Conservation (phyloP, 2,329 filamentous ascomycete genomes). For the Fusarium sp. region DNA sequence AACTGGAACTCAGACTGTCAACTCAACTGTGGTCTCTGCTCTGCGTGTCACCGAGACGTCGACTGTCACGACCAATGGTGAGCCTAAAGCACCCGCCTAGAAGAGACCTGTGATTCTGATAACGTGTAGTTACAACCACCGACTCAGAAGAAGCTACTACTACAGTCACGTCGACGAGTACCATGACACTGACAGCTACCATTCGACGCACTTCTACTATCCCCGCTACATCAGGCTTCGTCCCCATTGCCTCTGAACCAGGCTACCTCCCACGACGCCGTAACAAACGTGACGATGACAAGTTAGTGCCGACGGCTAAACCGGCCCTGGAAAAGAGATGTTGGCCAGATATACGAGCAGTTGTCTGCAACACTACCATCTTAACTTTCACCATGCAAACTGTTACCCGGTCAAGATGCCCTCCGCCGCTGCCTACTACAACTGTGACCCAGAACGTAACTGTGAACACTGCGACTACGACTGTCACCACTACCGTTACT, state of each 20-base stretch:
- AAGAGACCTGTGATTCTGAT: neutral
- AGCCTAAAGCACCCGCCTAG: accelerated
- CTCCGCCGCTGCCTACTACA: neutral
- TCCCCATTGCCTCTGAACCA: neutral
- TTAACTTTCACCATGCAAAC: neutral
- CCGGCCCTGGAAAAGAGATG: neutral
- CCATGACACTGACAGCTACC: neutral
- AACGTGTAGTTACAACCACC: neutral
- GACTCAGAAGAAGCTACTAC: neutral
- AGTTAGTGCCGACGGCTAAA: too few species aligned
- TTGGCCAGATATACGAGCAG: neutral
- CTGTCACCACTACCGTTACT: neutral
- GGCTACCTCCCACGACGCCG: neutral
- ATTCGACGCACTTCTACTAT: neutral
- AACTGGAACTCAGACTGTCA: neutral
- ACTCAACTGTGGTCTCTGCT: neutral
- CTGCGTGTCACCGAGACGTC: neutral
- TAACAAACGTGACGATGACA: neutral
- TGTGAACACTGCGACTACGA: neutral
- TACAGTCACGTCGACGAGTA: neutral
- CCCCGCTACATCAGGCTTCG: neutral
- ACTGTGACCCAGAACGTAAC: neutral
- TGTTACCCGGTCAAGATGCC: neutral
- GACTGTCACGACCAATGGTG: neutral
- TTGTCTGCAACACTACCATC: neutral